Conservation (phyloP, 164 flowering plant species). For the Nymphaea thermarum region DNA sequence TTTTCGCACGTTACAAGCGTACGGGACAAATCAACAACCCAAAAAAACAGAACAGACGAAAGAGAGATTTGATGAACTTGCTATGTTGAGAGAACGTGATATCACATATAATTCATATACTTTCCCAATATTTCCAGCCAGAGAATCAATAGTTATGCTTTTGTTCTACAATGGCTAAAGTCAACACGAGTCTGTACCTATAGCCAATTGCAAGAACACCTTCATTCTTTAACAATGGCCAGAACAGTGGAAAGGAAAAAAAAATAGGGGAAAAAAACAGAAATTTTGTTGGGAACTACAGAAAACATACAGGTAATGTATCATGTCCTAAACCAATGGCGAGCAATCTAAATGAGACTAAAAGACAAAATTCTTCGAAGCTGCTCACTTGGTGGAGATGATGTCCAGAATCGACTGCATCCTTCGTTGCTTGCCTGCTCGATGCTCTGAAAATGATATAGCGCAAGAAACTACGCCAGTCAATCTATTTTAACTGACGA, state of each 20-base stretch:
- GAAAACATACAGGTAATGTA: neutral
- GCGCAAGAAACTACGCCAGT: neutral
- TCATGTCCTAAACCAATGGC: neutral
- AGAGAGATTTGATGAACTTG: too few species aligned
- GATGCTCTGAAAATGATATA: neutral
- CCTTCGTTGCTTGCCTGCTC: neutral
- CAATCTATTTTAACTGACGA: conserved; percentile 6
- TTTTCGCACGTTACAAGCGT: too few species aligned
- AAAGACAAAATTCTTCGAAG: neutral
- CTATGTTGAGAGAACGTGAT: too few species aligned
- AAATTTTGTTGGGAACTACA: neutral
- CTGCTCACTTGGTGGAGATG: neutral
- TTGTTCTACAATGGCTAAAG: neutral
- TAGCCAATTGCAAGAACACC: neutral
- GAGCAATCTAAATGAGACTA: neutral
- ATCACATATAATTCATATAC: too few species aligned
- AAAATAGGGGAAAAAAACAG: neutral
- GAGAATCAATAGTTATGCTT: neutral
- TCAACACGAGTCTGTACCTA: neutral
- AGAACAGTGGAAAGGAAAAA: neutral
- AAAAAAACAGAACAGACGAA: too few species aligned
- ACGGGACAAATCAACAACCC: too few species aligned
- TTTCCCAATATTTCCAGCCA: too few species aligned
- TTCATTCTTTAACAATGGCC: too few species aligned
- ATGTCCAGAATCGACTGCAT: neutral